Base-by-base conservation (phyloP, 2,329 filamentous ascomycete species). In the Volutella citrinella region DNA sequence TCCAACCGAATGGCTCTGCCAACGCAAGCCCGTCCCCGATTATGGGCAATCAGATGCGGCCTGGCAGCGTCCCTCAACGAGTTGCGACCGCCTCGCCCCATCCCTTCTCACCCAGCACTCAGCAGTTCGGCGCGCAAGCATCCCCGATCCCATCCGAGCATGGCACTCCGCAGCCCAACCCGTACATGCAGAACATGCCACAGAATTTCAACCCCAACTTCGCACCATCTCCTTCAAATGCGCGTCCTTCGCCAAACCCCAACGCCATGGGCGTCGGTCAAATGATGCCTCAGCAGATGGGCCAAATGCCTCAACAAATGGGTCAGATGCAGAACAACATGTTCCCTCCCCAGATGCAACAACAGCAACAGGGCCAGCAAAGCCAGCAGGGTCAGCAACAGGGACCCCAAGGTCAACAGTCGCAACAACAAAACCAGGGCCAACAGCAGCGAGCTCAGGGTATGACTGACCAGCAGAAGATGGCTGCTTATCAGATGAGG, bases 21-120 rank as follows among this genome's bases (percentile, higher is more conserved):
- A 93, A 89, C 60, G 84, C 87, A 42, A 95, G 88, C 23, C 91
- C 91, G 10, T 97, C 93, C 7, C 93, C 93, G 18, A 91, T 94
- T 43, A 89, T 96, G 79, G 79, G 80, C 42, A 89, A 84, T 56
- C 90, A 94, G 54, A 70, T 82, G 58, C 78, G 80, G 43, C 76
- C 81, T 20, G 78, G 85, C 55, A 76, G 76, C 51, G 80, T 84
- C 11, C 82, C 83, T 23, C 86, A 89, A 57, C 74, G 89, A 54
- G 87, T 97, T 61, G 84, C 89, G 46, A 96, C 91, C 27, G 84
- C 88, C 26, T 97, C 93, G 19, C 91, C 93, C 5, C 91, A 93
- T 61, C 87, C 88, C 2, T 95, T 94, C 59, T 90, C 86, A 3
- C 85, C 86, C 12, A 81, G 82, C 37, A 74, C 77, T 19, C 82